A percentile compares a stretch with the other conserved stretches of the same genome.
Evolutionary conservation across 2,329 filamentous ascomycete genomes (phyloP).

Genomic region (Clonostachys solani): DNA sequence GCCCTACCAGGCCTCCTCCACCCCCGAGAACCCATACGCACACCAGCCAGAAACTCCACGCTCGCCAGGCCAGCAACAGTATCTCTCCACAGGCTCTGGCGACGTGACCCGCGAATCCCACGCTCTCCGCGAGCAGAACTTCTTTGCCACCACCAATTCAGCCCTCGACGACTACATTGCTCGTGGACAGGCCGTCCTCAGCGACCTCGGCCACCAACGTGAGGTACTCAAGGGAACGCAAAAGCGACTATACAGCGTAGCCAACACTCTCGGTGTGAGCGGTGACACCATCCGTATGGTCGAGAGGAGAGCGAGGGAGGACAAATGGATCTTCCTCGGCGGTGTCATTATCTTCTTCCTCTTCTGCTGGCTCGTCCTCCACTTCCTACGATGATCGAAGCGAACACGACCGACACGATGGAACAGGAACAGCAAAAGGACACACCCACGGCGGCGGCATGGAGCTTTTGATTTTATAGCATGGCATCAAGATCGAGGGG

Average conservation of each 20-base stretch:
- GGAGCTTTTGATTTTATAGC: not conserved
- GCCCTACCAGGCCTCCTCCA: slow-evolving; percentile 60
- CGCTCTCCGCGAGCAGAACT: slow-evolving; percentile 83
- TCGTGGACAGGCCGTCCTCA: slow-evolving; percentile 82
- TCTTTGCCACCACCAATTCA: slow-evolving; percentile 75
- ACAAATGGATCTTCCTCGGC: slow-evolving; percentile 96
- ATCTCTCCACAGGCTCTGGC: slow-evolving; percentile 43
- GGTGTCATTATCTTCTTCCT: slow-evolving; percentile 82
- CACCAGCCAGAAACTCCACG: not conserved
- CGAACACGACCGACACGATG: not conserved
- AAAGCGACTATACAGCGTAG: slow-evolving; percentile 83
- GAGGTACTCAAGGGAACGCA: slow-evolving; percentile 96
- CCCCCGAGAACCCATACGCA: slow-evolving; percentile 66
- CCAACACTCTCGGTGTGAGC: slow-evolving; percentile 88
- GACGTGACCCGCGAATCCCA: slow-evolving; percentile 73
- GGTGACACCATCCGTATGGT: slow-evolving; percentile 98
- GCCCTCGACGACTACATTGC: slow-evolving; percentile 94
- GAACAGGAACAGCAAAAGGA: not conserved
- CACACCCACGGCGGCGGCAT: not conserved
- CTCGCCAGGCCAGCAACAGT: slow-evolving; percentile 6
- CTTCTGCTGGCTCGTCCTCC: slow-evolving; percentile 89
- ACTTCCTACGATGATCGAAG: slow-evolving; percentile 59
- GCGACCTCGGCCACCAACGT: slow-evolving; percentile 82
- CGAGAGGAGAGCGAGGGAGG: slow-evolving; percentile 83
- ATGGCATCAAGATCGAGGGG: not conserved